Evolutionary conservation across 495 filamentous ascomycete species (phyloP).

Genomic region (Margaritispora aquatica): DNA sequence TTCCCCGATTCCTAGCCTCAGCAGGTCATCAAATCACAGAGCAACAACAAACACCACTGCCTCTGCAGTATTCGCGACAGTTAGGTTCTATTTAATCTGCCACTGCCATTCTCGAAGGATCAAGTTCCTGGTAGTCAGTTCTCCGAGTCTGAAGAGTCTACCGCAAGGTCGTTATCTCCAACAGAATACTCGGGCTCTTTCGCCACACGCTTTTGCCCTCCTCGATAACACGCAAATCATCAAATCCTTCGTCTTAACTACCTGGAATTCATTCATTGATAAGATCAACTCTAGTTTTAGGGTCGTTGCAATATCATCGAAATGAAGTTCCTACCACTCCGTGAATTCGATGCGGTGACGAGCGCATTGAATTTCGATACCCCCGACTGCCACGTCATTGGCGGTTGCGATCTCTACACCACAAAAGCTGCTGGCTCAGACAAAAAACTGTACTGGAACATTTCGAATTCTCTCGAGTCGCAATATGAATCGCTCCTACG

Average conservation of each 20-base stretch:
- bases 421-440: conserved; percentile 92
- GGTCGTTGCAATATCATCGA: conserved; percentile 6
- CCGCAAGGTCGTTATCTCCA: conserved; percentile 19
- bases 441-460: conserved; percentile 90
- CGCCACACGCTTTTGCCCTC: conserved; percentile 23
- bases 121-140: conserved; percentile 25
- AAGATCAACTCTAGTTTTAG: conserved; percentile 19
- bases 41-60: conserved; percentile 10
- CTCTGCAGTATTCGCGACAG: conserved; percentile 10
- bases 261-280: conserved; percentile 20
- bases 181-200: conserved; percentile 21
- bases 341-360: conserved; percentile 80
- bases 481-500: conserved; percentile 85
- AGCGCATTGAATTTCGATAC: conserved; percentile 92
- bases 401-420: conserved; percentile 92
- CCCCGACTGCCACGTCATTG: conserved; percentile 78
- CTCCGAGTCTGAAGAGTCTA: conserved; percentile 25
- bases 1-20: conserved; percentile 22
- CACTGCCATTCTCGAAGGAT: conserved; percentile 10
- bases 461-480: conserved; percentile 79
- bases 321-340: conserved; percentile 80
- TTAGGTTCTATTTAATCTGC: conserved; percentile 4
- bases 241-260: conserved; percentile 8
- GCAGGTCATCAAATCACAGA: conserved; percentile 13
- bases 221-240: conserved; percentile 25